Conservation (phyloP, 208 protist genomes). For the Novymonas esmeraldas region DNA sequence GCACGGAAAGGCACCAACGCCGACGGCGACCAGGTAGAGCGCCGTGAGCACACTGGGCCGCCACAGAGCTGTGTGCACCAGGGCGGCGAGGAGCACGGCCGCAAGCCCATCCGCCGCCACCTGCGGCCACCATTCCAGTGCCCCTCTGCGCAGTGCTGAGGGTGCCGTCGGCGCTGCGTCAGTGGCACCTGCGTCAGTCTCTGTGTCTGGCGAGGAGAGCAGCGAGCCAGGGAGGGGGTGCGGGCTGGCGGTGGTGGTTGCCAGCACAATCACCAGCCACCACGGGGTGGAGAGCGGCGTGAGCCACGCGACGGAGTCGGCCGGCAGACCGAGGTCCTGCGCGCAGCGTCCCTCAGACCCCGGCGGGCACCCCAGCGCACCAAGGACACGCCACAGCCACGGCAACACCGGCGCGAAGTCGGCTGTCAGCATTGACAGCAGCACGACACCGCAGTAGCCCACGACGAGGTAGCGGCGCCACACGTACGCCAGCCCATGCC, state of each 20-base stretch:
- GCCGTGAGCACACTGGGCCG: conserved; percentile 23
- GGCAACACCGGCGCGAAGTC: conserved; percentile 25
- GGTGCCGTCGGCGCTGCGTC: background rate
- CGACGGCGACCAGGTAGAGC: conserved; percentile 22
- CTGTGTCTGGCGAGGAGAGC: background rate
- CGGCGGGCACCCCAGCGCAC: conserved; percentile 13
- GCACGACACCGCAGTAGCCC: conserved; percentile 34
- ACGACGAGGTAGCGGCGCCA: conserved; percentile 30
- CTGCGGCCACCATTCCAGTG: conserved; percentile 5
- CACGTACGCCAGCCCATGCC: conserved; percentile 24
- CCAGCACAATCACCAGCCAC: conserved; percentile 32
- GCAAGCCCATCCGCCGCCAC: background rate
- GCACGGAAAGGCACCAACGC: conserved; percentile 11
- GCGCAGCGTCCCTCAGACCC: conserved; percentile 23
- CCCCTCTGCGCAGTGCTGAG: background rate
- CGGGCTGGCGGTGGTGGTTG: conserved; percentile 12
- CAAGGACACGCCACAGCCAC: conserved; percentile 14
- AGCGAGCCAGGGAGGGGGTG: conserved; percentile 16
- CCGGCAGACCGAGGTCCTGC: conserved; percentile 22
- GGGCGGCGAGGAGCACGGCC: conserved; percentile 8
- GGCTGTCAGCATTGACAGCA: conserved; percentile 29
- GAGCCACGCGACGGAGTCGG: conserved; percentile 19
- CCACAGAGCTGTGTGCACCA: conserved; percentile 18
- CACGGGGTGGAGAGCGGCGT: conserved; percentile 30
- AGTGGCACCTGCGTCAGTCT: background rate